Evolutionary conservation across 345 rosid species (phyloP), one percentile per base, ranked within the genome.

Genomic region (Corchorus capsularis): DNA sequence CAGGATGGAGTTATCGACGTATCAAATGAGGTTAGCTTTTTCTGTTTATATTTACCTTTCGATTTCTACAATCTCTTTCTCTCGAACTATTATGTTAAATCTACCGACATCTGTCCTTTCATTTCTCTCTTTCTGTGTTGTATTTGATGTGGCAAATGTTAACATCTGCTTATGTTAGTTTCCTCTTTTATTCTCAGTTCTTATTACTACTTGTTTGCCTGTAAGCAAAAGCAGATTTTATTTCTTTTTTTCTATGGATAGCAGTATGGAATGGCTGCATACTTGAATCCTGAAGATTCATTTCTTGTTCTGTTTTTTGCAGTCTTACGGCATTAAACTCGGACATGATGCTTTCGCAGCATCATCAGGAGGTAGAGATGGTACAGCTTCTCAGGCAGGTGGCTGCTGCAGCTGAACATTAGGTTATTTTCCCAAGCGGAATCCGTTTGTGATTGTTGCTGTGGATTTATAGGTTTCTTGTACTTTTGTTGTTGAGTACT

Each of bases 1-100:
- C 90, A 89, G 81, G 93, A 91, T 64, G 96, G 96, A 53, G 92
- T 89, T 52, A 87, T 91, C 69, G 96, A 91, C 70, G 86, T 91
- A 39, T 85, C 93, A 32, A 89, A 89, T 72, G 93, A 91, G 93
- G 96, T 91, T 32, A 74, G 82, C 45, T 50, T 49, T 80, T 43
- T 57, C 17, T 70, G 37, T 43, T 27, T 46, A 15, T 11, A 37
- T 22, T 10, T 7, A 17, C 17, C 11, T 39, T 11, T 22, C 63
- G 19, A 62, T 43, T n/a, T 67, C 35, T 54, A n/a, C 27, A 34
- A 45, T n/a, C 53, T 49, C 53, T 49, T 34, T 53, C 4, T 71
- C 16, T 72, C 47, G 53, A 12, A 65, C 63, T 22, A 54, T 71
- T 39, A 1, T 34, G 8, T 41, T 66, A 6, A 66, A 46, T 12